Base-by-base conservation (phyloP, 441 rosid species). In the Rhodomyrtus psidioides region DNA sequence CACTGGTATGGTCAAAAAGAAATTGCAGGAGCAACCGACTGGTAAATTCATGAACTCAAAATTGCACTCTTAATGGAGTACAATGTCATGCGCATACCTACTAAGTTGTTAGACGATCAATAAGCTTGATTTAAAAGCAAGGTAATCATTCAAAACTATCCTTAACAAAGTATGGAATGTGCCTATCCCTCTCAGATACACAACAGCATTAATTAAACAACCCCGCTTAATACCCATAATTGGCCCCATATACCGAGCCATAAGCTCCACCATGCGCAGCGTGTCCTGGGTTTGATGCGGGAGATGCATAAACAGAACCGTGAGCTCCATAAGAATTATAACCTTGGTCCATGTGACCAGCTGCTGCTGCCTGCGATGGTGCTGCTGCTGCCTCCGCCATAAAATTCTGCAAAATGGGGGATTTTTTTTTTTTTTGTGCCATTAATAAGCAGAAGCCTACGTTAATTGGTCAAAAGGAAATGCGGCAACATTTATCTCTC, bases 361-460 rank as follows among this genome's bases (percentile, higher is more conserved):
- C 92, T 15, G 92, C 42, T 88, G 90, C 97, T 42, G 91, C 62
- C 85, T 94, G 98, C 39, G 92, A 55, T 8, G 95, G 92, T 7
- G 94, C 96, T 76, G 92, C 97, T 58, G 98, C 99, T 89, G 98
- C 99, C 89, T 97, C 98, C 55, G 98, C 97, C 97, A 97, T 95
- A 88, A 95, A 97, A 90, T 96, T 97, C 99, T 97, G 95, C 92
- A 92, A 79, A 54, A 42, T 30, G 16, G 44, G n/a, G n/a, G 16
- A 1, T 28, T 51, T 46, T 82, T 27, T 49, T 49, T 10, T 49
- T 49, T 2, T 49, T 49, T 49, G 26, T 19, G 58, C 46, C 4
- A 6, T 28, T 27, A 34, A 82, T 49, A 49, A 34, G 46, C 79
- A 65, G 79, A 70, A 39, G 49, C 79, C 49, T 19, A 39, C 49